phyloP scores from a whole-genome alignment of 2,329 filamentous ascomycete species.

The Aspergillus novofumigatus region DNA sequence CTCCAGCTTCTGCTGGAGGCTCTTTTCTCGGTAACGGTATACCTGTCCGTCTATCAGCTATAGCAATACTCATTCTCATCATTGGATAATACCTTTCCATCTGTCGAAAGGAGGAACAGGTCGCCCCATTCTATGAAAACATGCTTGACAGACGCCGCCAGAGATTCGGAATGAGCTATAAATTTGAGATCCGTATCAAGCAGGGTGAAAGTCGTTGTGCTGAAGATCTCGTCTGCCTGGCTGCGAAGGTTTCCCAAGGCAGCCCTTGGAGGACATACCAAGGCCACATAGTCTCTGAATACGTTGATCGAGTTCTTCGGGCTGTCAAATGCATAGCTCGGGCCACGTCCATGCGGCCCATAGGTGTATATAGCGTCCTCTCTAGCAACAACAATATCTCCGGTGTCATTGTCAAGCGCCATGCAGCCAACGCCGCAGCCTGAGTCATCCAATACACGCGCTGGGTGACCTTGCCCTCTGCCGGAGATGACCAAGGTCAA shows the following conservation, averaged over 20 bases:
- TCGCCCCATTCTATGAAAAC: slow-evolving; percentile 88
- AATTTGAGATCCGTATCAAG: slow-evolving; percentile 90
- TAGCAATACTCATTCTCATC: background rate
- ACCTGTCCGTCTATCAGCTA: slow-evolving; percentile 52
- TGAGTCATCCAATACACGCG: slow-evolving; percentile 80
- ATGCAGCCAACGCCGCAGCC: slow-evolving; percentile 95
- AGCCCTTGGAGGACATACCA: slow-evolving; percentile 73
- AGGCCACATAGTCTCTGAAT: slow-evolving; percentile 79
- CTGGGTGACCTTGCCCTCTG: slow-evolving; percentile 81
- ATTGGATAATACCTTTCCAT: slow-evolving; percentile 69
- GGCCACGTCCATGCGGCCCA: slow-evolving; percentile 74
- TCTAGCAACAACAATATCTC: slow-evolving; percentile 84
- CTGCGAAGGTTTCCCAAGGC: slow-evolving; percentile 69
- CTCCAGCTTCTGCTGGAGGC: slow-evolving; percentile 83
- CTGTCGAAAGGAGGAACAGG: slow-evolving; percentile 81
- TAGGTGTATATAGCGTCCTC: slow-evolving; percentile 97
- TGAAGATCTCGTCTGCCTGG: slow-evolving; percentile 73
- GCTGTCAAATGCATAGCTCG: slow-evolving; percentile 86
- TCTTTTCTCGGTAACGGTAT: slow-evolving; percentile 84
- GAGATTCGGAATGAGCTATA: slow-evolving; percentile 80
- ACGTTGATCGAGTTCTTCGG: slow-evolving; percentile 77
- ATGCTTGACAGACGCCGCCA: slow-evolving; percentile 73
- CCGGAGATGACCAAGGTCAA: slow-evolving; percentile 82
- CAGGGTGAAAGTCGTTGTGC: slow-evolving; percentile 80
- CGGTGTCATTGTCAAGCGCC: slow-evolving; percentile 73